phyloP scores from a whole-genome alignment of 495 filamentous ascomycete genomes.

The Daldinia grandis region DNA sequence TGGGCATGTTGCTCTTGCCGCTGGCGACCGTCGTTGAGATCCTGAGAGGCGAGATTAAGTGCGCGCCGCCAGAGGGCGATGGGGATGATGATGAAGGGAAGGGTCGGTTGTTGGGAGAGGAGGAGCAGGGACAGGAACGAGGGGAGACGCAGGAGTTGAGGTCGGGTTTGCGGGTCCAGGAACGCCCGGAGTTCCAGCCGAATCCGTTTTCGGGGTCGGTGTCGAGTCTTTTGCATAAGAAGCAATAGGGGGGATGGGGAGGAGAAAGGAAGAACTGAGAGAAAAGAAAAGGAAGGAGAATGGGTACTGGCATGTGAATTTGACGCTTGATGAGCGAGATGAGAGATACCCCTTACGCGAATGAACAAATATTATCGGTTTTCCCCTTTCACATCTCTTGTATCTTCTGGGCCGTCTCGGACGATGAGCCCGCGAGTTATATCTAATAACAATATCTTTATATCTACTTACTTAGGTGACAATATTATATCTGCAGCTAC shows the following conservation, averaged over 20 bases:
- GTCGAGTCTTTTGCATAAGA: conserved; percentile 44
- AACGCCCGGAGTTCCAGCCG: conserved; percentile 45
- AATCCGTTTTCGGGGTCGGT: conserved; percentile 49
- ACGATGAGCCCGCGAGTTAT: neutral
- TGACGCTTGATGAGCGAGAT: neutral
- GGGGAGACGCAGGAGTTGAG: conserved; percentile 21
- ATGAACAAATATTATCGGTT: neutral
- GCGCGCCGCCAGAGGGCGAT: conserved; percentile 48
- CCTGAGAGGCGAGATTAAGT: conserved; percentile 58
- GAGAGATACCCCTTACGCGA: conserved; percentile 3
- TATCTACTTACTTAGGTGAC: neutral
- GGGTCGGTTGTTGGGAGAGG: conserved; percentile 22
- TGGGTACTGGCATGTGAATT: neutral
- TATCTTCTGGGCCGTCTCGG: neutral
- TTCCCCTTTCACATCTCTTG: neutral
- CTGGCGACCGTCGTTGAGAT: conserved; percentile 64
- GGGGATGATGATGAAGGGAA: conserved; percentile 28
- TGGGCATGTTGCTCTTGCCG: conserved; percentile 63
- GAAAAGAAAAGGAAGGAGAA: neutral
- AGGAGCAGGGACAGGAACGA: neutral
- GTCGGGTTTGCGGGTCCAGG: conserved; percentile 4
- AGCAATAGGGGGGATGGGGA: conserved; percentile 4
- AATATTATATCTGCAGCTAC: neutral
- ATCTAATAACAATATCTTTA: neutral
- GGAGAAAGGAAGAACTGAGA: neutral